phyloP scores from a whole-genome alignment of 2,329 filamentous ascomycete species.

The Epichloe festucae region DNA sequence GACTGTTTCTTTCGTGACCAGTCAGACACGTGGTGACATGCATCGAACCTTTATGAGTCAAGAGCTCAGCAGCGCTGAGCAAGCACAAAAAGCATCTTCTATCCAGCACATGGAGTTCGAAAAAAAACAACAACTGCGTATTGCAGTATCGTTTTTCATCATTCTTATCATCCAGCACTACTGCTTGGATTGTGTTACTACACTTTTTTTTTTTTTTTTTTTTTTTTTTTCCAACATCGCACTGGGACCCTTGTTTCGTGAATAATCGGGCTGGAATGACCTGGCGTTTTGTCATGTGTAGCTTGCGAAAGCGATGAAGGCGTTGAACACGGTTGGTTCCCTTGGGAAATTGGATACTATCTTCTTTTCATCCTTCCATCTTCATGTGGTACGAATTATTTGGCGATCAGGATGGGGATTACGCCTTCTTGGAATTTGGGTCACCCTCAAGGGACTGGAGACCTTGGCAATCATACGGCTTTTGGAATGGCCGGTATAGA shows the following conservation, averaged over 20 bases:
- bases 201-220: not conserved
- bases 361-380: not conserved
- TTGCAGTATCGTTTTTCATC: not conserved
- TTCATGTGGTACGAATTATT: not conserved
- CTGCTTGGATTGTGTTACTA: not conserved
- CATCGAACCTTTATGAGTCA: not conserved
- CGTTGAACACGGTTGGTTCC: not conserved
- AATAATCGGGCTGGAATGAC: not conserved
- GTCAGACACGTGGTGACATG: not conserved
- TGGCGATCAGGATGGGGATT: not conserved
- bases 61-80: not conserved
- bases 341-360: not conserved
- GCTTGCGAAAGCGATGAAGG: constrained; percentile 4
- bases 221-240: not conserved
- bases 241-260: not conserved
- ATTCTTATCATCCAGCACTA: not conserved
- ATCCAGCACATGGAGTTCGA: not conserved
- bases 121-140: not conserved
- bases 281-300: not conserved
- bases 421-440: not conserved
- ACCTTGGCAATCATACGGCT: no score
- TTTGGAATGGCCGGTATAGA: constrained; percentile 1
- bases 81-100: not conserved
- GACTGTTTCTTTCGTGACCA: not conserved
- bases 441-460: no score